Percentiles rank a stretch among this genome's conserved stretches.
These are phyloP conservation scores for Rhizophagus clarus DNA, from an alignment of 192 early-diverging fungal species.

Conservation along the genomic window DNA sequence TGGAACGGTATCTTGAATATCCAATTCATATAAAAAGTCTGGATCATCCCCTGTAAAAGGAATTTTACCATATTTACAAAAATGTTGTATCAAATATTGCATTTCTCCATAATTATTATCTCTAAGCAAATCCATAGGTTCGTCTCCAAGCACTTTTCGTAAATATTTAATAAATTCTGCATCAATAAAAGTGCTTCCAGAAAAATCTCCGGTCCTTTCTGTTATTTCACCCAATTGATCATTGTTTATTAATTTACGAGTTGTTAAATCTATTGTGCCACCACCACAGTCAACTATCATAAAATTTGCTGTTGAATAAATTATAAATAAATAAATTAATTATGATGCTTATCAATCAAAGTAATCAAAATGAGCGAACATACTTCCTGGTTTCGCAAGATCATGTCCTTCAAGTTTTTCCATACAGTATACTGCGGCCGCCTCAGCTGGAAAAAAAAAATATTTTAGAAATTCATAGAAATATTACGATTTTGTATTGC, in stretches of 20 bases:
- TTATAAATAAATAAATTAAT: neutral
- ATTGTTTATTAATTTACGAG: too few relatives aligned
- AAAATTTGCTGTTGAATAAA: conserved; percentile 39
- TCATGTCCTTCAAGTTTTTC: neutral
- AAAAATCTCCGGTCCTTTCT: conserved; percentile 5
- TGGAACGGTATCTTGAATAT: neutral
- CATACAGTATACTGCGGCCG: conserved; percentile 7
- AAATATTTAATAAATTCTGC: too few relatives aligned
- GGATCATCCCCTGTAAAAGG: too few relatives aligned
- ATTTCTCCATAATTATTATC: conserved; percentile 9
- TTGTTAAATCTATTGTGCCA: conserved; percentile 44
- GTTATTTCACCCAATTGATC: conserved; percentile 4
- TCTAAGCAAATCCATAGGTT: neutral
- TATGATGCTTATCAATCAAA: neutral
- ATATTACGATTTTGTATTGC: neutral
- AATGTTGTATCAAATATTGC: conserved; percentile 13
- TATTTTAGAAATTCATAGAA: neutral
- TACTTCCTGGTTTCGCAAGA: neutral
- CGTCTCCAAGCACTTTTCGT: neutral
- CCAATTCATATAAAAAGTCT: too few relatives aligned
- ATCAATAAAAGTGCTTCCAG: too few relatives aligned
- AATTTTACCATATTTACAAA: neutral
- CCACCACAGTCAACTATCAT: conserved; percentile 63
- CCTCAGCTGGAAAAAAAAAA: neutral
- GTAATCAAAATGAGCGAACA: neutral